Conservation (phyloP, 2,329 filamentous ascomycete species). For the Trichoderma sp. region DNA sequence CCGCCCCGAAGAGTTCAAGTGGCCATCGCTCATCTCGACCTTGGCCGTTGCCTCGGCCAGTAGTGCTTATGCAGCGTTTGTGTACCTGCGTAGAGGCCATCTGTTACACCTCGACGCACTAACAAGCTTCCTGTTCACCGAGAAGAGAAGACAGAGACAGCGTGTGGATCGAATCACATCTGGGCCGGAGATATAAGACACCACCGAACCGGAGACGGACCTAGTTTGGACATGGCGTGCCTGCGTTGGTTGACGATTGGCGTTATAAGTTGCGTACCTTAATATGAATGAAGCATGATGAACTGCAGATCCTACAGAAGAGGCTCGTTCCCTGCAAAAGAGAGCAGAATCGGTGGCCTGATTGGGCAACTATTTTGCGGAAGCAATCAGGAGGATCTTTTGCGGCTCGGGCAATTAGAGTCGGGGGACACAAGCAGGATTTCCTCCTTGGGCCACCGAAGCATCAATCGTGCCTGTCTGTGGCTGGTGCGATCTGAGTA, state of each 20-base stretch:
- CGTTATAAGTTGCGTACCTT: not conserved
- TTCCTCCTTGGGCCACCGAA: constrained; percentile 9
- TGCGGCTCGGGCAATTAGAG: not conserved
- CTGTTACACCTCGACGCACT: constrained; percentile 12
- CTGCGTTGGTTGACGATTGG: not conserved
- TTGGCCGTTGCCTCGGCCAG: constrained; percentile 8
- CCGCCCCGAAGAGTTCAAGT: constrained; percentile 61
- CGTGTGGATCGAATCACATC: not conserved
- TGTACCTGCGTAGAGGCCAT: constrained; percentile 13
- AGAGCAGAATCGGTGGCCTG: not conserved
- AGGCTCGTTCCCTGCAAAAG: not conserved
- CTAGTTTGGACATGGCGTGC: not conserved
- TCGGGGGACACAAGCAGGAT: not conserved
- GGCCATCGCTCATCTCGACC: constrained; percentile 52
- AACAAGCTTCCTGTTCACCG: not conserved
- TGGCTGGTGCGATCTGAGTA: not conserved
- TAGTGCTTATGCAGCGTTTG: constrained; percentile 11
- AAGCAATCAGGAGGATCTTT: not conserved
- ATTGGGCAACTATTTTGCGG: not conserved
- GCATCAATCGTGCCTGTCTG: not conserved
- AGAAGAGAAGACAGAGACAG: not conserved
- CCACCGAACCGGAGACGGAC: not conserved
- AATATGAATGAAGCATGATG: not conserved
- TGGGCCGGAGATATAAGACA: not conserved
- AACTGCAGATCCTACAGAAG: not conserved